Conservation (phyloP, 345 rosid genomes). For the Salix udensis region DNA sequence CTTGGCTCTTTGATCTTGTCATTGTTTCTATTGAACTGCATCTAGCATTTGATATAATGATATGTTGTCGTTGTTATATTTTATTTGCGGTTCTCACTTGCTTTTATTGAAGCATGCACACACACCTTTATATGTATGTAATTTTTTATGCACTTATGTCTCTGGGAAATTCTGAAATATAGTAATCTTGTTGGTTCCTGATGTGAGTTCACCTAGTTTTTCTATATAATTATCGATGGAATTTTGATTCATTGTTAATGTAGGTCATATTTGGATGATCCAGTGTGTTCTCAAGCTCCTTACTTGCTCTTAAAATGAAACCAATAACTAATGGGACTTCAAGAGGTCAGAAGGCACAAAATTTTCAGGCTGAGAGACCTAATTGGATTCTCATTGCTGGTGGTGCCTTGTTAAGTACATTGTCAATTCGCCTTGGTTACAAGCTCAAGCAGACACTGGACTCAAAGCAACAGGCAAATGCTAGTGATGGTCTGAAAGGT, state of each 20-base stretch:
- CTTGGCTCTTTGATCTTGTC: background rate
- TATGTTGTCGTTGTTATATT: background rate
- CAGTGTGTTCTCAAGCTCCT: slow-evolving; percentile 21
- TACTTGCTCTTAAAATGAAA: slow-evolving; percentile 53
- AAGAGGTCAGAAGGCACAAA: slow-evolving; percentile 48
- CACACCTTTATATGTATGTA: background rate
- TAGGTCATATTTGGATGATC: slow-evolving; percentile 57
- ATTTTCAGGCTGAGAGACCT: slow-evolving; percentile 56
- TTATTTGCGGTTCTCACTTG: background rate
- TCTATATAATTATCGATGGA: slow-evolving; percentile 7
- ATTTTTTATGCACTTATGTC: background rate
- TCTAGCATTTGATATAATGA: background rate
- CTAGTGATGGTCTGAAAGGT: slow-evolving; percentile 42
- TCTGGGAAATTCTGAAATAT: background rate
- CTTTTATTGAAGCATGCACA: background rate
- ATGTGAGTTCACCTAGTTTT: background rate
- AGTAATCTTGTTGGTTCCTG: background rate
- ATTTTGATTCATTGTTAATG: slow-evolving; percentile 22
- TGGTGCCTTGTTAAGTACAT: slow-evolving; percentile 87
- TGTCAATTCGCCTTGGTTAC: slow-evolving; percentile 85
- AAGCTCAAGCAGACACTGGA: slow-evolving; percentile 74
- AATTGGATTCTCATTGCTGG: slow-evolving; percentile 93
- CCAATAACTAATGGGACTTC: slow-evolving; percentile 42
- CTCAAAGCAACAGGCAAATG: slow-evolving; percentile 46
- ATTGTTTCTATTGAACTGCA: background rate